Percentiles rank a stretch among this genome's conserved stretches.
Conservation (phyloP, 2,329 filamentous ascomycete genomes). For the Aplosporella prunicola region DNA sequence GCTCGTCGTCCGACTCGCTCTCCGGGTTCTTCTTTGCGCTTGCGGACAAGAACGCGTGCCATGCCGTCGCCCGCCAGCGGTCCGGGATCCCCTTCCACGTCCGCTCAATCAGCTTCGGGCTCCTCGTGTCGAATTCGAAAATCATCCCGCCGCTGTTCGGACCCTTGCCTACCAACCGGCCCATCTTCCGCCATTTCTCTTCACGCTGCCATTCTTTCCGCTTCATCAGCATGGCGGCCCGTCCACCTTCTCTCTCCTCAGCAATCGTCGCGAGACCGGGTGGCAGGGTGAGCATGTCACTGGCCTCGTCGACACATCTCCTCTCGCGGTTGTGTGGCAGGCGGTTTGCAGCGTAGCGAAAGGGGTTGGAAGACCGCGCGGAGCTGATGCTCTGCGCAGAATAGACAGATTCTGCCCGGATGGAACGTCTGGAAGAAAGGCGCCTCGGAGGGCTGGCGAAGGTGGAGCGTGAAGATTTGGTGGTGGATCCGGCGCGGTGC, state of each 20-base stretch:
- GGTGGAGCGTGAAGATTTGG: slow-evolving; percentile 29
- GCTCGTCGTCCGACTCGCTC: slow-evolving; percentile 50
- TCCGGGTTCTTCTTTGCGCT: slow-evolving; percentile 52
- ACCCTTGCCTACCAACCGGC: slow-evolving; percentile 25
- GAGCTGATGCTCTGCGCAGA: slow-evolving; percentile 31
- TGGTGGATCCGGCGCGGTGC: slow-evolving; percentile 40
- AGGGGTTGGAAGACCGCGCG: slow-evolving; percentile 28
- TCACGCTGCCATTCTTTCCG: slow-evolving; percentile 53
- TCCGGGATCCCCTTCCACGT: slow-evolving; percentile 99
- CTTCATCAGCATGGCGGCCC: slow-evolving; percentile 40
- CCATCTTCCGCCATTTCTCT: slow-evolving; percentile 62
- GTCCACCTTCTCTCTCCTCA: slow-evolving; percentile 38
- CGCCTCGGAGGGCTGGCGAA: slow-evolving; percentile 27
- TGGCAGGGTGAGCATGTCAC: slow-evolving; percentile 56
- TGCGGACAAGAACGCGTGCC: slow-evolving; percentile 81
- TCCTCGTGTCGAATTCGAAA: slow-evolving; percentile 72
- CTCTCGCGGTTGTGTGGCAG: slow-evolving; percentile 46
- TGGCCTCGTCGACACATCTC: slow-evolving; percentile 49
- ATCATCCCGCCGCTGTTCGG: slow-evolving; percentile 49
- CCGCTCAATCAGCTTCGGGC: slow-evolving; percentile 71
- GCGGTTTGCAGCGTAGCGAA: slow-evolving; percentile 45
- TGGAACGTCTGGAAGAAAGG: slow-evolving; percentile 35
- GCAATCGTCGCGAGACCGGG: slow-evolving; percentile 34
- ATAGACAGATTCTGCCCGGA: slow-evolving; percentile 29
- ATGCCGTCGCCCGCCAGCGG: slow-evolving; percentile 84